phyloP scores from a whole-genome alignment of 345 rosid species.

The Microthlaspi erraticum region DNA sequence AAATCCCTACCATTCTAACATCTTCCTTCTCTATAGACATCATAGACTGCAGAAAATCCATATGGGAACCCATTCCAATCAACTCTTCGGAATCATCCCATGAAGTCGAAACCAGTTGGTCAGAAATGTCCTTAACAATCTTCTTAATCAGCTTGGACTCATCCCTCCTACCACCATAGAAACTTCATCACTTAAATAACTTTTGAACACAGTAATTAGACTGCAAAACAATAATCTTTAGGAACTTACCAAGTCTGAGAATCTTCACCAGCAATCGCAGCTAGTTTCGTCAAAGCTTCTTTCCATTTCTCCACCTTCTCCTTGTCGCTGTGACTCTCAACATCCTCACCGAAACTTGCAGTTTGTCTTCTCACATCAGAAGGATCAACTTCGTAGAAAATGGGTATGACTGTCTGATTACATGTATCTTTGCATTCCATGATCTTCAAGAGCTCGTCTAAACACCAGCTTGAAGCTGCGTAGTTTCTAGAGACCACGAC shows the following conservation, averaged over 20 bases:
- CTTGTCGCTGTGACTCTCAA: constrained; percentile 30
- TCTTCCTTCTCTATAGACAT: constrained; percentile 17
- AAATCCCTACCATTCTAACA: constrained; percentile 46
- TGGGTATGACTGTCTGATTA: constrained; percentile 25
- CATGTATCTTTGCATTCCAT: constrained; percentile 29
- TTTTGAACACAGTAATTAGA: not conserved
- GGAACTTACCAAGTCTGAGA: constrained; percentile 41
- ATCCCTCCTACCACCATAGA: constrained; percentile 34
- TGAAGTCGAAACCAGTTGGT: constrained; percentile 16
- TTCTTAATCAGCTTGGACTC: constrained; percentile 39
- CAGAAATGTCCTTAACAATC: constrained; percentile 39
- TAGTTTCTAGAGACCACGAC: constrained; percentile 44
- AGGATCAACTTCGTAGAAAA: constrained; percentile 45
- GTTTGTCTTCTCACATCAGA: constrained; percentile 32
- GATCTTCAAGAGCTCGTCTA: constrained; percentile 44
- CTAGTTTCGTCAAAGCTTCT: constrained; percentile 37
- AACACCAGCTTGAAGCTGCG: constrained; percentile 43
- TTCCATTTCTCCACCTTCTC: constrained; percentile 36
- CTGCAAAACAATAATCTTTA: not conserved
- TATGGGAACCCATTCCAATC: constrained; percentile 37
- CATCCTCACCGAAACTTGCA: constrained; percentile 22
- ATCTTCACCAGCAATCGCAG: constrained; percentile 40
- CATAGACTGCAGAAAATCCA: constrained; percentile 42
- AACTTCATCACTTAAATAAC: not conserved
- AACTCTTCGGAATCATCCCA: constrained; percentile 22